Conservation (phyloP, 2,329 filamentous ascomycete genomes). For the Nannizziopsis arthrosporioides region DNA sequence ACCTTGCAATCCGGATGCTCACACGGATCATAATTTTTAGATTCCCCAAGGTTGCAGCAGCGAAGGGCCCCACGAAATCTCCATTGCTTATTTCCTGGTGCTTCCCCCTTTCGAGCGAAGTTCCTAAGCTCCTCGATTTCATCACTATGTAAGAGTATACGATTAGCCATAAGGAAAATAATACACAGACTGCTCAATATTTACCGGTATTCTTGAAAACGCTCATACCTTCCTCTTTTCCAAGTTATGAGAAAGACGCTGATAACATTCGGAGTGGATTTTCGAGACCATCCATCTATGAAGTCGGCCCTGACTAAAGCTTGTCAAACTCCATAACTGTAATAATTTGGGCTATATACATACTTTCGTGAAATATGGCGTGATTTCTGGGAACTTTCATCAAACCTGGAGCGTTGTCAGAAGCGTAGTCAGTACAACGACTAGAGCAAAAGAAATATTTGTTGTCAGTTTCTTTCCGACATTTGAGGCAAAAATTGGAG, state of each 20-base stretch:
- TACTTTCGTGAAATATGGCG: no score
- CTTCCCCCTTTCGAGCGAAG: background rate
- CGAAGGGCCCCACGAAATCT: conserved; percentile 4
- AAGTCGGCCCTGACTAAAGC: no score
- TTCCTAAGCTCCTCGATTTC: conserved; percentile 1
- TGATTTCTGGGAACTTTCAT: no score
- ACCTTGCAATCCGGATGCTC: conserved; percentile 6
- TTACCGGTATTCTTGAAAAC: conserved; percentile 4
- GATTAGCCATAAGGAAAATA: background rate
- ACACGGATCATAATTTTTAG: background rate
- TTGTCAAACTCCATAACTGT: no score
- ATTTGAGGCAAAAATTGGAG: no score
- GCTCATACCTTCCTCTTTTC: background rate
- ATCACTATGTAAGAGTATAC: background rate
- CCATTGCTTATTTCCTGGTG: conserved; percentile 2
- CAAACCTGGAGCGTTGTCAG: no score
- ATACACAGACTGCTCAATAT: background rate
- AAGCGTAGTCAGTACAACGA: no score
- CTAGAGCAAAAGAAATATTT: no score
- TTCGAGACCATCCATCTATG: no score
- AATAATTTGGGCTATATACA: no score
- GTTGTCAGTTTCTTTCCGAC: no score
- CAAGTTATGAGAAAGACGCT: conserved; percentile 6
- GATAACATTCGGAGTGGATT: no score
- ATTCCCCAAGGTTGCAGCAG: conserved; percentile 8